Base-by-base conservation (phyloP, 2,329 filamentous ascomycete genomes). In the Lasiodiplodia sp. region DNA sequence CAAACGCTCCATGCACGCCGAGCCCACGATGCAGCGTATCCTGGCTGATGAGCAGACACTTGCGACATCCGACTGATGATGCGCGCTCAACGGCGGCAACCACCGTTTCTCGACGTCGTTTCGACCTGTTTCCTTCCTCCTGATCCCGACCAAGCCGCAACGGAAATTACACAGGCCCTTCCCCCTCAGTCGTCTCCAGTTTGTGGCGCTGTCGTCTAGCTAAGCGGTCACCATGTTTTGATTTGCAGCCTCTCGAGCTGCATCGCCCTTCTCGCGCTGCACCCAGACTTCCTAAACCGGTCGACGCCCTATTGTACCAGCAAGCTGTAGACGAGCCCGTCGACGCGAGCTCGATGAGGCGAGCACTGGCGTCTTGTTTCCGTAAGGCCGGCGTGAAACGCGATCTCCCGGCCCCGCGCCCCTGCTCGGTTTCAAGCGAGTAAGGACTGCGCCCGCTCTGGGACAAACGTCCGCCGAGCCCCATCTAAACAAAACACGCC, bases 401-500 rank as follows among this genome's bases (percentile, higher is more conserved):
- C 16, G 63, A 52, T 64, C 60, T 52, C 60, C 60, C 60, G 60
- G 44, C 60, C 60, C 60, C 60, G 60, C 31, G 31, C 47, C 60
- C 63, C 49, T 66, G 49, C 34, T 44, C 63, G 51, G 63, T 66
- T 66, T 66, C 63, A 66, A 66, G 21, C 63, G 63, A 66, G 52
- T 56, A 66, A 38, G 63, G 47, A 57, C 44, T 8, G 2, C 44
- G 14, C 44, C 60, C 49, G 21, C n/a, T 47, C 34, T 11, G n/a
- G 34, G 63, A 8, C 63, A 66, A 66, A 34, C 37, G 18, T 37
- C 63, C 63, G 63, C 49, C 55, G 63, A 55, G 51, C 51, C 63
- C 63, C 63, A 66, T 66, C 49, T 31, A 66, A 55, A 66, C 63
- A 55, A 66, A 66, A 66, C 63, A 66, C 52, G 63, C 63, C 63